phyloP scores from a whole-genome alignment of 257 asterid genomes.

The Gardenia jasminoides region DNA sequence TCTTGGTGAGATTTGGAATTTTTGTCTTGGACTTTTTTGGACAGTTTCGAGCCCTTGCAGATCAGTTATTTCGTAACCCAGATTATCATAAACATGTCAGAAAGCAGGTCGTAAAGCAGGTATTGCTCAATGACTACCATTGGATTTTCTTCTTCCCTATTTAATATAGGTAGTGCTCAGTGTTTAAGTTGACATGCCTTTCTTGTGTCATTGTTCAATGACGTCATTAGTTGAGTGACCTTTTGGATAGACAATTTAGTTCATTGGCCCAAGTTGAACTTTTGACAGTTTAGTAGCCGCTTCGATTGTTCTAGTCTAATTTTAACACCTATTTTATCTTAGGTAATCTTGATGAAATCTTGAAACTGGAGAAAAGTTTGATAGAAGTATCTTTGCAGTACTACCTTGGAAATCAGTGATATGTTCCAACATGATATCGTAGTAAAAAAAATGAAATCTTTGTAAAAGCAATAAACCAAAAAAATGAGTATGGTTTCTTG shows the following conservation, averaged over 20 bases:
- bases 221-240: background rate
- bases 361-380: background rate
- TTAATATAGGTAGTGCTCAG: background rate
- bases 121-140: constrained; percentile 7
- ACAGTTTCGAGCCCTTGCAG: constrained; percentile 96
- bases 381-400: background rate
- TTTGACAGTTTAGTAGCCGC: too few species aligned
- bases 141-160: constrained; percentile 1
- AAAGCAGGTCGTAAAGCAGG: constrained; percentile 84
- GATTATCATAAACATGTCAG: constrained; percentile 80
- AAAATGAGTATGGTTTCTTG: background rate
- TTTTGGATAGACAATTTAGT: background rate
- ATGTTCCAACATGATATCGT: background rate
- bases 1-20: background rate
- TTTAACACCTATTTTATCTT: too few species aligned
- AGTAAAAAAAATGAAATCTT: background rate
- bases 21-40: constrained; percentile 8
- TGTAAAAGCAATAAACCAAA: too few species aligned
- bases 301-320: too few species aligned
- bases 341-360: too few species aligned
- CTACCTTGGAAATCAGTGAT: background rate
- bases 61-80: constrained; percentile 76
- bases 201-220: background rate
- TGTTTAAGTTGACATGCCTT: background rate
- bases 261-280: background rate